These are phyloP conservation scores for Nicotiana tomentosiformis DNA, from an alignment of 257 asterid species.

Conservation along the genomic window DNA sequence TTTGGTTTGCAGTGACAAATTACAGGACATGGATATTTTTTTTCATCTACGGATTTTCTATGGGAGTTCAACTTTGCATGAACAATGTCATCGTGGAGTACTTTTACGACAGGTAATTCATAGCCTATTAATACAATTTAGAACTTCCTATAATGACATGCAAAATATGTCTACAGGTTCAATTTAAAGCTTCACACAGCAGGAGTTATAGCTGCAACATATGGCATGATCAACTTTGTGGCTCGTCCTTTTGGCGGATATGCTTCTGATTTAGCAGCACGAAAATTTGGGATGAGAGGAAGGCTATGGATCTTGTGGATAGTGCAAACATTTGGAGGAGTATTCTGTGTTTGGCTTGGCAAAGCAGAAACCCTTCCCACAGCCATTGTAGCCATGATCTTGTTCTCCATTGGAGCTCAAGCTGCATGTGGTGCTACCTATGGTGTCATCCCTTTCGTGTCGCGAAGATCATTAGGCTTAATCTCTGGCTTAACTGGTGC, in stretches of 20 bases:
- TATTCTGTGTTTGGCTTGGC: constrained; percentile 8
- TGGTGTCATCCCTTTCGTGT: constrained; percentile 13
- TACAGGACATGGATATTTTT: constrained; percentile 20
- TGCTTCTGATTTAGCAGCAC: constrained; percentile 7
- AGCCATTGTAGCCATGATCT: constrained; percentile 2
- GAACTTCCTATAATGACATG: too few species aligned
- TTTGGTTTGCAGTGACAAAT: constrained; percentile 11
- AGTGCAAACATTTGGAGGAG: constrained; percentile 10
- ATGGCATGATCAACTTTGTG: constrained; percentile 7
- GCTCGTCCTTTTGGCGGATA: constrained; percentile 10
- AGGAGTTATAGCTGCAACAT: constrained; percentile 1
- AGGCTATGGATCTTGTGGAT: constrained; percentile 8
- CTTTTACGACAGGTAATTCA: neutral
- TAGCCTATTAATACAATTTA: too few species aligned
- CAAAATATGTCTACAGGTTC: neutral
- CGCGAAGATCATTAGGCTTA: constrained; percentile 9
- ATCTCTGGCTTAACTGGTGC: constrained; percentile 28
- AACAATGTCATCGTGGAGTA: constrained; percentile 10
- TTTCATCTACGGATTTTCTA: constrained; percentile 10
- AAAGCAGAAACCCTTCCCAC: constrained; percentile 7
- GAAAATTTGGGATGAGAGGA: constrained; percentile 17
- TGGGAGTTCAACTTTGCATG: constrained; percentile 20
- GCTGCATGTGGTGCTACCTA: constrained; percentile 14
- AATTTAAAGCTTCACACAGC: constrained; percentile 10
- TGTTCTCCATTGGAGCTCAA: constrained; percentile 9